Evolutionary conservation across 306 rosid species (phyloP).

Genomic region (Leucaena leucocephala): DNA sequence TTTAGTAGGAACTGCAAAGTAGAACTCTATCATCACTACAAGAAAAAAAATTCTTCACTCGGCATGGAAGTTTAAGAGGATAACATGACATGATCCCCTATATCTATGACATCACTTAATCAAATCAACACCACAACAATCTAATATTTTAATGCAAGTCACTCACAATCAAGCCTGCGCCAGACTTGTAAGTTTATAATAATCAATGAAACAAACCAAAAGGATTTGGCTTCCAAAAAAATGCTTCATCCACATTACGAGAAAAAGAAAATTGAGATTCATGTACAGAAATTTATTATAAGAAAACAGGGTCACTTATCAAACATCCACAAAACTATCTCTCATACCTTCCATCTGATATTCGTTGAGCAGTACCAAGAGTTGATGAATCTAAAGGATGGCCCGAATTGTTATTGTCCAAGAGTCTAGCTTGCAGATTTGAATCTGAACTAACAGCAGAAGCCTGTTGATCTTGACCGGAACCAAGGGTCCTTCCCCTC

Average conservation of each 20-base stretch:
- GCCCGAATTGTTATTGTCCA: conserved; percentile 59
- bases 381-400: conserved; percentile 47
- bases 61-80: neutral
- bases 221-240: neutral
- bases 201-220: conserved; percentile 9
- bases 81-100: neutral
- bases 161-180: neutral
- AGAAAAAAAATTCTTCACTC: neutral
- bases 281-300: conserved; percentile 24
- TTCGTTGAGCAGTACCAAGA: conserved; percentile 51
- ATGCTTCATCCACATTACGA: neutral
- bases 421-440: conserved; percentile 83
- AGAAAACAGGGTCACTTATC: conserved; percentile 23
- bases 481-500: conserved; percentile 74
- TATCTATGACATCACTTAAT: conserved; percentile 5
- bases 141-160: neutral
- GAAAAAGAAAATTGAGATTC: conserved; percentile 13
- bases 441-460: conserved; percentile 63
- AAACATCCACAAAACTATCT: conserved; percentile 34
- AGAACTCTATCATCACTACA: neutral
- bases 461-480: conserved; percentile 56
- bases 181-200: neutral
- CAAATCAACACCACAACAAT: neutral
- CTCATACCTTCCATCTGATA: conserved; percentile 72
- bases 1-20: neutral